A percentile compares a stretch with the other conserved stretches of the same genome.
Conservation (phyloP, 257 asterid species). For the Primulina tabacum region DNA sequence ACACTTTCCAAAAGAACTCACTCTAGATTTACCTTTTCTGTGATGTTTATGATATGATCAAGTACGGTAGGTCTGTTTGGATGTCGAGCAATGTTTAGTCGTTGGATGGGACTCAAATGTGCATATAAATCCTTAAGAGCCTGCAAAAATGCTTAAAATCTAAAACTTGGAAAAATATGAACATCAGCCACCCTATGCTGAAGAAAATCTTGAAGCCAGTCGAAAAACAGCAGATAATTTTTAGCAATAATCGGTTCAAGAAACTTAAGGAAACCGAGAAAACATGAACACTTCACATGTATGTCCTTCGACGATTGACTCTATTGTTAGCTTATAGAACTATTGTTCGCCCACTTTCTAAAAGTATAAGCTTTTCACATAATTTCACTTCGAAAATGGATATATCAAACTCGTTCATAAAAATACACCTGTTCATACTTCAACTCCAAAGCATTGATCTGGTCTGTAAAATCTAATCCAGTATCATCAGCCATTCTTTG, state of each 20-base stretch:
- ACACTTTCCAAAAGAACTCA: background rate
- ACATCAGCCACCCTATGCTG: too few species aligned
- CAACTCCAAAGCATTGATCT: slow-evolving; percentile 39
- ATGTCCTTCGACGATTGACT: background rate
- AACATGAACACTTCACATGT: background rate
- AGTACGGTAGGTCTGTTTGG: slow-evolving; percentile 53
- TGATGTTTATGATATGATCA: slow-evolving; percentile 48
- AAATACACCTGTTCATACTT: slow-evolving; percentile 40
- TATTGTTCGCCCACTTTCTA: too few species aligned
- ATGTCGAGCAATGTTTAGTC: slow-evolving; percentile 49
- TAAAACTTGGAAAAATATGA: background rate
- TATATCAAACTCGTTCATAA: background rate
- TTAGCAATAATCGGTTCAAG: background rate
- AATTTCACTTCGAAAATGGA: background rate
- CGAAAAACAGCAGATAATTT: too few species aligned
- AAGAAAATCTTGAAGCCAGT: too few species aligned
- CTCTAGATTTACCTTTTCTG: slow-evolving; percentile 38
- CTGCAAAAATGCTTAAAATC: slow-evolving; percentile 21
- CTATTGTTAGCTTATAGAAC: background rate
- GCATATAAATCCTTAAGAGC: slow-evolving; percentile 49
- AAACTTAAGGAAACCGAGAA: background rate
- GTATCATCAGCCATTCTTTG: slow-evolving; percentile 48
- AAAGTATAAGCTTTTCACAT: background rate
- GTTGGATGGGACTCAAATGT: slow-evolving; percentile 50
- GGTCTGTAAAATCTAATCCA: slow-evolving; percentile 48